A percentile compares a stretch with the other conserved stretches of the same genome.
phyloP scores from a whole-genome alignment of 1,284 basidiomycete species.

The Irpex sp. region DNA sequence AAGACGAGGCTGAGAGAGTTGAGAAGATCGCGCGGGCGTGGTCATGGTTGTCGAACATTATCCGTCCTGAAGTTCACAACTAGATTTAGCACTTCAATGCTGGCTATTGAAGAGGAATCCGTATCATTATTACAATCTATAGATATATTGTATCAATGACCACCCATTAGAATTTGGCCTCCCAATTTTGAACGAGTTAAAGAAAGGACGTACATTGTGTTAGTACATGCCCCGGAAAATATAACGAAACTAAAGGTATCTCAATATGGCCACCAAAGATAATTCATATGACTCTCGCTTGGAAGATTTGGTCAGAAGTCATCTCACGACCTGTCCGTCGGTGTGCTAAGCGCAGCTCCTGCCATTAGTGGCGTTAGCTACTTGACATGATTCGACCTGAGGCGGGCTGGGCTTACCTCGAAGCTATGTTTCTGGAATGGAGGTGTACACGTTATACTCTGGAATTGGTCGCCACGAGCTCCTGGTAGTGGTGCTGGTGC shows the following conservation, averaged over 20 bases:
- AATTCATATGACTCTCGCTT: conserved; percentile 1
- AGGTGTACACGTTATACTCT: conserved; percentile 21
- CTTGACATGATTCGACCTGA: background rate
- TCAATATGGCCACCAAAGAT: background rate
- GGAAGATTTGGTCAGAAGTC: conserved; percentile 24
- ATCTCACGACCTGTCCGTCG: conserved; percentile 20
- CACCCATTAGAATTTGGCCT: background rate
- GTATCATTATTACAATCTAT: background rate
- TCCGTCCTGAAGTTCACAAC: background rate
- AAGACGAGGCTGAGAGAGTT: conserved; percentile 23
- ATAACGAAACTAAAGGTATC: background rate
- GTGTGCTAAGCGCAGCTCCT: conserved; percentile 27
- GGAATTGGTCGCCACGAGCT: conserved; percentile 16
- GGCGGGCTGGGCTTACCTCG: conserved; percentile 18
- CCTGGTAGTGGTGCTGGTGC: conserved; percentile 3
- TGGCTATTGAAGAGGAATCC: background rate
- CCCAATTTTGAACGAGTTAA: background rate
- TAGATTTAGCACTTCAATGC: conserved; percentile 1
- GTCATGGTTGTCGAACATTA: conserved; percentile 20
- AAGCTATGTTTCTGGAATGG: conserved; percentile 24
- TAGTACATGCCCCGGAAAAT: background rate
- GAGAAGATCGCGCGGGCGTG: conserved; percentile 23
- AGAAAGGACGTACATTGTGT: background rate
- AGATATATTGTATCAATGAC: background rate
- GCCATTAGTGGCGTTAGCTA: background rate